Percentiles rank a stretch among this genome's conserved stretches.
Evolutionary conservation across 2,329 filamentous ascomycete genomes (phyloP).

Genomic region (Cytospora mali): DNA sequence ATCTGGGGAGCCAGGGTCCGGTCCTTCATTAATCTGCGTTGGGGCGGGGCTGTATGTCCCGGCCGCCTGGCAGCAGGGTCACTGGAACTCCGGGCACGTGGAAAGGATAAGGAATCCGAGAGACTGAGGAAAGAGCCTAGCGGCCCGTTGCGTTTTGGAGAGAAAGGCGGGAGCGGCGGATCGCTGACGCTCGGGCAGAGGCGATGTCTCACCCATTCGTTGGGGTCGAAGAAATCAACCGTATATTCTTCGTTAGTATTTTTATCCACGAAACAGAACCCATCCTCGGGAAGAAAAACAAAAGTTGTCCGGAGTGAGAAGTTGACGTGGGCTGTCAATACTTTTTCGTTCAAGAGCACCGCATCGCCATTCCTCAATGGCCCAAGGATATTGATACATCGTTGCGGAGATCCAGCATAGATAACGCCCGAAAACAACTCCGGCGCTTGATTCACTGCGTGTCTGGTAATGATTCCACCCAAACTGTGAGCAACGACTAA

Average conservation of each 20-base stretch:
- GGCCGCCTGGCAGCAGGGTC: constrained; percentile 35
- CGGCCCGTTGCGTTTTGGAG: constrained; percentile 39
- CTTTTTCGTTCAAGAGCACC: constrained; percentile 83
- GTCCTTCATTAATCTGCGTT: constrained; percentile 38
- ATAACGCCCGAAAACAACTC: constrained; percentile 85
- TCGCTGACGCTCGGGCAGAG: constrained; percentile 74
- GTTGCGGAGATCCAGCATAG: constrained; percentile 82
- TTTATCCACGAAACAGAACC: constrained; percentile 84
- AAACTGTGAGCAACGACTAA: constrained; percentile 84
- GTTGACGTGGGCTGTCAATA: constrained; percentile 90
- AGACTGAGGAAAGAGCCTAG: constrained; percentile 52
- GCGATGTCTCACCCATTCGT: constrained; percentile 78
- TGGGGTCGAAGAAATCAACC: constrained; percentile 79
- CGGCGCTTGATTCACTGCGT: constrained; percentile 82
- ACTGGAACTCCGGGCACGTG: constrained; percentile 48
- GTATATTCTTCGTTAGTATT: constrained; percentile 77
- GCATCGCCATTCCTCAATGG: constrained; percentile 91
- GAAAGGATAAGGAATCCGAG: constrained; percentile 45
- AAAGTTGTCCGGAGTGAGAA: constrained; percentile 89
- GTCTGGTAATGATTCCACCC: constrained; percentile 83
- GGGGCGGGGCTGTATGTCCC: constrained; percentile 34
- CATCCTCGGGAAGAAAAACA: constrained; percentile 81
- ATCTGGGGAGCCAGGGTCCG: constrained; percentile 52
- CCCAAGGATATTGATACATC: constrained; percentile 89
- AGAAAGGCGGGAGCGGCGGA: constrained; percentile 63